phyloP scores from a whole-genome alignment of 805 yeast genomes.

The Spathaspora girioi region DNA sequence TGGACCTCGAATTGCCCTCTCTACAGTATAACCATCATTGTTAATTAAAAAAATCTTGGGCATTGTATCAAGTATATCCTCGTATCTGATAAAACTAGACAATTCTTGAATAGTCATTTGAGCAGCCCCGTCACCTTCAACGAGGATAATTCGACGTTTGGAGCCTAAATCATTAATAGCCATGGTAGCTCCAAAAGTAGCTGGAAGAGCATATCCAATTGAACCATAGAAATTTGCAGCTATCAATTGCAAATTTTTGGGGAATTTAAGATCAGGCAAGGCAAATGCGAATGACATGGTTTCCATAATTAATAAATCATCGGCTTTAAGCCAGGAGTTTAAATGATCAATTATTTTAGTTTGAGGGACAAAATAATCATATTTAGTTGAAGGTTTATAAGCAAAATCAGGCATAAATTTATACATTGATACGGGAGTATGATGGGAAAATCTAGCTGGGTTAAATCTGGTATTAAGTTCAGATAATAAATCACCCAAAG shows the following conservation, averaged over 20 bases:
- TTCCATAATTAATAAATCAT: slow-evolving; percentile 74
- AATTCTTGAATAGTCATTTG: slow-evolving; percentile 92
- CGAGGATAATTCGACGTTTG: slow-evolving; percentile 57
- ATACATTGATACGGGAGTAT: slow-evolving; percentile 14
- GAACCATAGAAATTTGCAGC: slow-evolving; percentile 79
- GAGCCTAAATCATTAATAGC: slow-evolving; percentile 58
- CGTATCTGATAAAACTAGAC: slow-evolving; percentile 57
- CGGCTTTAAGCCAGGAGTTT: slow-evolving; percentile 43
- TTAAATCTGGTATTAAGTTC: slow-evolving; percentile 16
- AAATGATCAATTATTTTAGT: slow-evolving; percentile 31
- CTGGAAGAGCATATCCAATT: slow-evolving; percentile 87
- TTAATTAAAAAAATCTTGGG: slow-evolving; percentile 75
- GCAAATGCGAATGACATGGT: slow-evolving; percentile 85
- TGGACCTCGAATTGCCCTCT: slow-evolving; percentile 80
- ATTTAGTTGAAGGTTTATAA: slow-evolving; percentile 6
- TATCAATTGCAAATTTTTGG: slow-evolving; percentile 46
- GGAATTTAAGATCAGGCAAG: slow-evolving; percentile 62
- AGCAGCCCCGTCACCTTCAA: slow-evolving; percentile 93
- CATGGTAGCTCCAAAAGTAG: slow-evolving; percentile 75
- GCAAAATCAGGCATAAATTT: slow-evolving; percentile 10
- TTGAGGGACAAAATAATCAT: slow-evolving; percentile 20
- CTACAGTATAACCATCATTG: slow-evolving; percentile 88
- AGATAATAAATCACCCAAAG: slow-evolving; percentile 29
- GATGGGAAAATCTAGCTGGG: slow-evolving; percentile 7
- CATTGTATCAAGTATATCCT: slow-evolving; percentile 31